Evolutionary conservation across 2,329 filamentous ascomycete genomes (phyloP).

Genomic region (Fusarium sublunatum): DNA sequence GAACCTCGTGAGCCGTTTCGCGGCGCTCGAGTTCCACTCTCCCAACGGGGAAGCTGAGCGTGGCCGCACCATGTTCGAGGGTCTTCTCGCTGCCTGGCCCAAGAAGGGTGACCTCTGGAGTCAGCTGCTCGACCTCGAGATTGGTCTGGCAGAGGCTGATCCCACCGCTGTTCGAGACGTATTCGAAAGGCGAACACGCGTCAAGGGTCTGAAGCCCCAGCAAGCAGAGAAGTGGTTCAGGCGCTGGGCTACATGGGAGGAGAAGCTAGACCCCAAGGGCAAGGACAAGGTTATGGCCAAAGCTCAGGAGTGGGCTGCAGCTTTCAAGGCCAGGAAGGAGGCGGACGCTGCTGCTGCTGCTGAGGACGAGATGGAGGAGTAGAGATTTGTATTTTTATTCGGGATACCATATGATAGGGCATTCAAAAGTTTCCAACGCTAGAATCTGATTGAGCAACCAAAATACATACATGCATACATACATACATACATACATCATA

Average conservation of each 20-base stretch:
- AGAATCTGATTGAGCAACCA: constrained; percentile 26
- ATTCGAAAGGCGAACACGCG: constrained; percentile 81
- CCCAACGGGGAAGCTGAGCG: constrained; percentile 85
- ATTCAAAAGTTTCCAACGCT: constrained; percentile 40
- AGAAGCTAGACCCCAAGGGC: constrained; percentile 73
- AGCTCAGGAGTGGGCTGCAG: constrained; percentile 76
- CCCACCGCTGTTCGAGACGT: constrained; percentile 73
- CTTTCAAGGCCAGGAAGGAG: constrained; percentile 59
- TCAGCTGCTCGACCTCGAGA: constrained; percentile 88
- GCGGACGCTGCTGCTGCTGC: constrained; percentile 48
- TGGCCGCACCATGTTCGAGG: constrained; percentile 94
- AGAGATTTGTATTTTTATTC: constrained; percentile 33
- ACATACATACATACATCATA: not conserved
- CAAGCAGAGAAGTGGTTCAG: constrained; percentile 90
- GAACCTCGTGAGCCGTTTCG: constrained; percentile 86
- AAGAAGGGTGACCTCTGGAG: constrained; percentile 95
- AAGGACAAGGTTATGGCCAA: constrained; percentile 76
- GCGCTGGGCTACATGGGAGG: constrained; percentile 91
- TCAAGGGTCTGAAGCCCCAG: constrained; percentile 79
- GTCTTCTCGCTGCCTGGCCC: constrained; percentile 82
- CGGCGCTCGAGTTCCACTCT: constrained; percentile 89
- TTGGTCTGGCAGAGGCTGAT: constrained; percentile 68
- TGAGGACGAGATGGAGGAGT: constrained; percentile 52
- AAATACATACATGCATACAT: not conserved
- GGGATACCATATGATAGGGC: constrained; percentile 42